Evolutionary conservation across 495 filamentous ascomycete genomes (phyloP).

Genomic region (Lichenothelia convexa): DNA sequence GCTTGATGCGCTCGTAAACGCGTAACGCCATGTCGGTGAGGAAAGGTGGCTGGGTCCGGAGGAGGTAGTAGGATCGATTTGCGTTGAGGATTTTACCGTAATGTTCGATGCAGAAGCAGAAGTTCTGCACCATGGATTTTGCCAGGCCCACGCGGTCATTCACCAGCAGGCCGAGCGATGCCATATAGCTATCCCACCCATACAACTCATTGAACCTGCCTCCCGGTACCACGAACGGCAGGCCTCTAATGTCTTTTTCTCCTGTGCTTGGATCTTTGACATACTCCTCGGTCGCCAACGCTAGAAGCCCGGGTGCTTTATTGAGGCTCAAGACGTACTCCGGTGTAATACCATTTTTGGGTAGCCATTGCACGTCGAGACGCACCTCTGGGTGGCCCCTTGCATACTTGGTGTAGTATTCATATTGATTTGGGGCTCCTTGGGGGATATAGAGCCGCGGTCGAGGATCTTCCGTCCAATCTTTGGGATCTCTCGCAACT

Average conservation of each 20-base stretch:
- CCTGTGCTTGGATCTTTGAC: constrained; percentile 40
- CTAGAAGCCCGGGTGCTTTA: constrained; percentile 69
- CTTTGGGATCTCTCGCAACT: constrained; percentile 74
- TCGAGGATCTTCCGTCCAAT: constrained; percentile 71
- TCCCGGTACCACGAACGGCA: constrained; percentile 90
- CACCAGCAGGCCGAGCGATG: constrained; percentile 66
- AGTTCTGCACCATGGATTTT: constrained; percentile 86
- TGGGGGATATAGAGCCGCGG: constrained; percentile 82
- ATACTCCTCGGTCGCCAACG: constrained; percentile 69
- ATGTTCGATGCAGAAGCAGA: constrained; percentile 94
- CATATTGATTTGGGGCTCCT: constrained; percentile 71
- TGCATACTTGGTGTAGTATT: constrained; percentile 70
- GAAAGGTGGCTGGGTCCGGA: constrained; percentile 87
- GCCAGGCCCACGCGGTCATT: constrained; percentile 68
- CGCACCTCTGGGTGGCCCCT: constrained; percentile 57
- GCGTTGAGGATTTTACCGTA: constrained; percentile 97
- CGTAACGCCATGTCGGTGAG: constrained; percentile 91
- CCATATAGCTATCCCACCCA: constrained; percentile 97
- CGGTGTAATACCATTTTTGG: constrained; percentile 48
- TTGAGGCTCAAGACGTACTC: constrained; percentile 60
- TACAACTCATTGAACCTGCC: constrained; percentile 96
- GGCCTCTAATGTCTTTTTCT: constrained; percentile 48
- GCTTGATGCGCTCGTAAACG: constrained; percentile 72
- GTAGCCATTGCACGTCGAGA: constrained; percentile 66
- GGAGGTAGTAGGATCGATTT: constrained; percentile 87